Base-by-base conservation (phyloP, 371 early-diverging fungal genomes). In the Mortierella polycephala region DNA sequence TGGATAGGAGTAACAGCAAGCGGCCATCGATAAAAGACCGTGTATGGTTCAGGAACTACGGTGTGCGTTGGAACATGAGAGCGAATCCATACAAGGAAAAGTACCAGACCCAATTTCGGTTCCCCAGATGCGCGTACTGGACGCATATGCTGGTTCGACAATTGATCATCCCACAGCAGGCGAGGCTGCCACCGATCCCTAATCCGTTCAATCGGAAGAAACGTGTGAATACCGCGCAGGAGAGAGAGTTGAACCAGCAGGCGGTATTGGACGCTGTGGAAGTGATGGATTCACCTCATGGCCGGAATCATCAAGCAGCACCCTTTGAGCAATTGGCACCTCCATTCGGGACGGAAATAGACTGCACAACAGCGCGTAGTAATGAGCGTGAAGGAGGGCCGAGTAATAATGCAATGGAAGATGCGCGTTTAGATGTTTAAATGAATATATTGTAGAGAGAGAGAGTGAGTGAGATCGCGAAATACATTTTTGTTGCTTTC, bases 181-280 rank as follows among this genome's bases (percentile, higher is more conserved):
- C 23, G 42, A 65, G 80, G 2, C n/a, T 79, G 40, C 63, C 69
- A 8, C 65, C 64, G 12, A 79, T 79, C 30, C 59, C 69, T 20
- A 54, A 65, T 16, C 80, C 80, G 8, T 56, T 67, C 18, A 57
- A 55, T 30, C 30, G 30, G 50, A 41, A 49, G 8, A 18, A 12
- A 23, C n/a, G 7, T 49, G 11, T 47, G 14, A 42, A 13, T 44
- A 12, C 12, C 3, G 21, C 20, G 37, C 47, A 52, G n/a, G 30
- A 16, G 40, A 44, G 63, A 1, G 46, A 40, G 13, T 6, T 41
- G 63, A 21, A 46, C 14, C 42, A 42, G 52, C 44, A 50, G 18
- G 41, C 55, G 12, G 40, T 44, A 18, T 20, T 51, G 51, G 20
- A 16, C 4, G 51, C 18, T 10, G 20, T 51, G 18, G 51, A 51